Evolutionary conservation across 331 rosid species (phyloP), one percentile per base, ranked within the genome.

Genomic region (Quercus tomentella): DNA sequence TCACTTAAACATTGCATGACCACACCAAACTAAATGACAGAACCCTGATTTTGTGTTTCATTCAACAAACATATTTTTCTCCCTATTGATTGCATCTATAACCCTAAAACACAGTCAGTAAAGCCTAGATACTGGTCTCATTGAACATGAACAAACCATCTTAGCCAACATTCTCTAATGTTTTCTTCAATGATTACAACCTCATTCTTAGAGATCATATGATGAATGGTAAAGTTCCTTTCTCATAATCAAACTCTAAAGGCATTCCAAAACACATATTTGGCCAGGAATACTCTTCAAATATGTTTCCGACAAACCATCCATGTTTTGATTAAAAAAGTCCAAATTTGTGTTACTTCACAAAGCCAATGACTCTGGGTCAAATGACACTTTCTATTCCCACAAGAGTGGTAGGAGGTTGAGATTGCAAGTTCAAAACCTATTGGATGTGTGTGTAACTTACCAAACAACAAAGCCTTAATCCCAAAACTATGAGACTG

Each of bases 21-120:
- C n/a, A 31, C 25, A 67, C 72, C 51, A 67, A 65, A 18, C 37
- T 67, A 49, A 67, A 67, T 1, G 11, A 12, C 4, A 1, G 5
- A 49, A 49, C 17, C 17, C 4, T 49, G 54, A 49, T 45, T 43
- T 45, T 12, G 52, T 11, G 52, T 45, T 45, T 45, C 16, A 45
- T 12, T 66, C 68, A 73, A 74, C 9, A 22, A 81, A 37, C 67
- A 77, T 25, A 25, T 77, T 56, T 56, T 76, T 23, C 43, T 22
- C 68, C 30, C 30, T 45, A 37, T 26, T 71, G 54, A 12, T 77
- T 45, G 52, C 69, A 72, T 61, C 37, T 51, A 18, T 63, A 37
- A 65, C 63, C 61, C 15, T 45, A 45, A 45, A 45, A 9, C 52
- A 45, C 52, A 45, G 52, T 45, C 52, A 45, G 52, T 45, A 9